Conservation (phyloP, 2,329 filamentous ascomycete species). For the Shiraia sp. region DNA sequence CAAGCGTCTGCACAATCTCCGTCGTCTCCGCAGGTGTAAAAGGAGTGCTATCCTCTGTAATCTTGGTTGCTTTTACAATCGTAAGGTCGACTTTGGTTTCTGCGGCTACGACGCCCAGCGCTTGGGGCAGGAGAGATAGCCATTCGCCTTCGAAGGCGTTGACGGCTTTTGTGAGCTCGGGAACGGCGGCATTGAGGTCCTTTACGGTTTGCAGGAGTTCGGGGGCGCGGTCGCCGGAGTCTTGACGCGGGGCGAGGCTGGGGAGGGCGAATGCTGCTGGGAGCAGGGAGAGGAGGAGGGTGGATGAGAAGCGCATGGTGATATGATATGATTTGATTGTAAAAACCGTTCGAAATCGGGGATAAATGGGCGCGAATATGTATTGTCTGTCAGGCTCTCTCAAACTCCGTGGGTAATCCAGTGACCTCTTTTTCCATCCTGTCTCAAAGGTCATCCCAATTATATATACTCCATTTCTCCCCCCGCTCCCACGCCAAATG, state of each 20-base stretch:
- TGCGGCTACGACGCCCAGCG: slow-evolving; percentile 18
- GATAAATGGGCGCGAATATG: background rate
- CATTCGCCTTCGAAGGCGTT: slow-evolving; percentile 25
- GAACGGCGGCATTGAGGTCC: slow-evolving; percentile 17
- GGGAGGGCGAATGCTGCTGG: slow-evolving; percentile 1
- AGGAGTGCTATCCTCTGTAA: slow-evolving; percentile 13
- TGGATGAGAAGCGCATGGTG: background rate
- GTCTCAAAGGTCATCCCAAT: no score
- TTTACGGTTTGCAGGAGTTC: slow-evolving; percentile 18
- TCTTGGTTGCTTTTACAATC: slow-evolving; percentile 18
- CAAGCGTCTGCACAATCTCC: slow-evolving; percentile 16
- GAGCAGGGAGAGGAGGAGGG: background rate
- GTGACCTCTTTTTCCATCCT: no score
- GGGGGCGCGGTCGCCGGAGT: slow-evolving; percentile 9
- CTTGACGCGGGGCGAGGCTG: slow-evolving; percentile 4
- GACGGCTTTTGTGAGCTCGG: slow-evolving; percentile 21
- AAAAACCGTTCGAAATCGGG: background rate
- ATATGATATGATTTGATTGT: background rate
- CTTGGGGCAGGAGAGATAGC: slow-evolving; percentile 22
- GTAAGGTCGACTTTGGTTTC: slow-evolving; percentile 21
- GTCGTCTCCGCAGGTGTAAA: slow-evolving; percentile 21
- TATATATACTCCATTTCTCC: no score
- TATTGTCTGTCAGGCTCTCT: no score
- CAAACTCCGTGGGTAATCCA: no score
- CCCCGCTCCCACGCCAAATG: no score